A percentile compares a stretch with the other conserved stretches of the same genome.
Conservation (phyloP, 352 stramenopile genomes). For the Blastocystis hominis region DNA sequence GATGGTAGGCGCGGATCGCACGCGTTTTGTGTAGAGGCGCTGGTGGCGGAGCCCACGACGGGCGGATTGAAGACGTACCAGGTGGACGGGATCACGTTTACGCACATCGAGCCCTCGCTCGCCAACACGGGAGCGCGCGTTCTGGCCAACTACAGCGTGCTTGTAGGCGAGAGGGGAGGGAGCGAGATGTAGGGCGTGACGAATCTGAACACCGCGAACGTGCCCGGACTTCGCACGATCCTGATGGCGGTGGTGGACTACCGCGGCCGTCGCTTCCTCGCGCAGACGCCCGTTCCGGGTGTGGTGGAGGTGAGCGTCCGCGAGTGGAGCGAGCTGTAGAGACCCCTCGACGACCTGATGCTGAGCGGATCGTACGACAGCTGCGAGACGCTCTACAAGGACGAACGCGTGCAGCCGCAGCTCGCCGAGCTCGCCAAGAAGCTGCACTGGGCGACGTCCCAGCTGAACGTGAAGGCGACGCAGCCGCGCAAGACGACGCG, state of each 20-base stretch:
- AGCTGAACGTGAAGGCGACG: not conserved
- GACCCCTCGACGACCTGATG: not conserved
- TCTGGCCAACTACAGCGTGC: not conserved
- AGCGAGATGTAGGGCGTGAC: not conserved
- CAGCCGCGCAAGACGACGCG: not conserved
- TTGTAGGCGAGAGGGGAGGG: not conserved
- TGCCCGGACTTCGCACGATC: not conserved
- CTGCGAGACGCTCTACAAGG: conserved; percentile 22
- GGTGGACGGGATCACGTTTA: conserved; percentile 29
- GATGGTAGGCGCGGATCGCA: not conserved
- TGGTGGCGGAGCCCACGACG: not conserved
- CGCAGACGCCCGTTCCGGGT: conserved; percentile 11
- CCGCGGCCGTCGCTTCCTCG: conserved; percentile 8
- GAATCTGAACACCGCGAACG: not conserved
- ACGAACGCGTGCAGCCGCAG: conserved; percentile 5
- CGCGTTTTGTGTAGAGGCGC: not conserved
- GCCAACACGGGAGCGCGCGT: not conserved
- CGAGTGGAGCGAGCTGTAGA: not conserved
- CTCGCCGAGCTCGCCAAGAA: not conserved
- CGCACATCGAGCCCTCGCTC: not conserved
- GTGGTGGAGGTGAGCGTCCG: not conserved
- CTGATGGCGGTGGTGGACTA: conserved; percentile 22
- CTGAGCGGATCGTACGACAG: not conserved
- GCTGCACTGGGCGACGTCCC: conserved; percentile 15
- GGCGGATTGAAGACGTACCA: not conserved